Evolutionary conservation across 2,329 filamentous ascomycete species (phyloP).

Genomic region (Chrysosporium keratinophilum): DNA sequence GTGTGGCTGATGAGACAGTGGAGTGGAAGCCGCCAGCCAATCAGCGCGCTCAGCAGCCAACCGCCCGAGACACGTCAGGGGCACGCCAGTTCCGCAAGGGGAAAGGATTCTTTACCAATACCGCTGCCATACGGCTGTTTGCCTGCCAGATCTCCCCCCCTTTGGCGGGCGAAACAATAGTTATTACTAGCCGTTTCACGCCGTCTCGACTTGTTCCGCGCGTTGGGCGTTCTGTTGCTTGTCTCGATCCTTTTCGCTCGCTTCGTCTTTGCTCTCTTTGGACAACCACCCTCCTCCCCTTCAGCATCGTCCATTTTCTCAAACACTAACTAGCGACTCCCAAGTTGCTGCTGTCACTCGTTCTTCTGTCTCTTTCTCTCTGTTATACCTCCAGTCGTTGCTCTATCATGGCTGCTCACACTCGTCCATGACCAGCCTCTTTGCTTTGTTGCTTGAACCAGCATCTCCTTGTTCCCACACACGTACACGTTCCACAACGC

Average conservation of each 20-base stretch:
- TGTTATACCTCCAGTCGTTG: background rate
- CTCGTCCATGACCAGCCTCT: background rate
- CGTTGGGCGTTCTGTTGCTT: background rate
- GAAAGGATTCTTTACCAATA: background rate
- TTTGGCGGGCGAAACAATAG: background rate
- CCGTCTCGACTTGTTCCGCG: background rate
- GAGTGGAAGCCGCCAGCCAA: background rate
- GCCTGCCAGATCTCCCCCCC: background rate
- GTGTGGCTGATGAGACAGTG: background rate
- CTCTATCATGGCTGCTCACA: background rate
- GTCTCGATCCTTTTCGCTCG: slow-evolving; percentile 2
- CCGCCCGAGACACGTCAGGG: background rate
- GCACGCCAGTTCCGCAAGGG: background rate
- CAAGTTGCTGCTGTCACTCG: background rate
- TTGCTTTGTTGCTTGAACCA: background rate
- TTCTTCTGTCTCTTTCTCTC: background rate
- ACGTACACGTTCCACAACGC: background rate
- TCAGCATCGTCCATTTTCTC: background rate
- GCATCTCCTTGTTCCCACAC: background rate
- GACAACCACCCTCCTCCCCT: background rate
- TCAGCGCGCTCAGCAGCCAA: background rate
- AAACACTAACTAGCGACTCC: background rate
- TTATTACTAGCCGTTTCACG: background rate
- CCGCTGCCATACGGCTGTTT: background rate
- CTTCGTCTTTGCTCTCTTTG: background rate